These are phyloP conservation scores for Calonectria pteridis DNA, from an alignment of 2,329 filamentous ascomycete species.

Conservation along the genomic window DNA sequence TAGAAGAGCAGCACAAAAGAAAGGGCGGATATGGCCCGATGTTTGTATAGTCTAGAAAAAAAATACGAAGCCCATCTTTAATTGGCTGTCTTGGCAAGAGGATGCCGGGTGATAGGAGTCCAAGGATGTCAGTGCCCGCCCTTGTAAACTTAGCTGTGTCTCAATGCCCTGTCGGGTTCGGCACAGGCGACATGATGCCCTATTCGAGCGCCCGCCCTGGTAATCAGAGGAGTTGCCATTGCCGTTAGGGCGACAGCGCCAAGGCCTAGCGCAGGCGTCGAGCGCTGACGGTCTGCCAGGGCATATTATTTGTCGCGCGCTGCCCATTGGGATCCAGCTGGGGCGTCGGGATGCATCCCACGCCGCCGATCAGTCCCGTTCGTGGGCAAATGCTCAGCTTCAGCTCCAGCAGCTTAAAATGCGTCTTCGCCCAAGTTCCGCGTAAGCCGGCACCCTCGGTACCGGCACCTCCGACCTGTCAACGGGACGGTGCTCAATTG, in stretches of 20 bases:
- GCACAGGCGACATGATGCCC: conserved; percentile 1
- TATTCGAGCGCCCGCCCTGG: background rate
- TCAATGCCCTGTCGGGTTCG: background rate
- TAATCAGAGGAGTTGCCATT: background rate
- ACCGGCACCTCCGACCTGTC: background rate
- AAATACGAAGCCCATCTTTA: background rate
- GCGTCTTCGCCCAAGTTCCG: background rate
- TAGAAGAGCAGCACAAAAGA: background rate
- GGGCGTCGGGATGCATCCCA: background rate
- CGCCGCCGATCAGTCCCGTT: background rate
- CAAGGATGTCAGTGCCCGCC: conserved; percentile 1
- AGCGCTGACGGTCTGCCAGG: background rate
- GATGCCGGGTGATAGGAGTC: background rate
- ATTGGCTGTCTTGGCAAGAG: background rate
- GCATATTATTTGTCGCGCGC: background rate
- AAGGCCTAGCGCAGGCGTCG: background rate
- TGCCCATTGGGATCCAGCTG: background rate
- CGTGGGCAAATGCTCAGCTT: background rate
- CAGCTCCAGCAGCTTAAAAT: background rate
- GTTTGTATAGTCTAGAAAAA: background rate
- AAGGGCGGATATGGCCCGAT: background rate
- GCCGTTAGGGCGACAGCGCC: background rate
- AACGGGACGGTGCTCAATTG: background rate
- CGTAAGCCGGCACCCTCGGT: background rate
- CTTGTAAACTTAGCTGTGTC: conserved; percentile 2